Percentiles rank a stretch among this genome's conserved stretches.
Evolutionary conservation across 139 green algal species (phyloP).

Genomic region (Pleodorina starrii): DNA sequence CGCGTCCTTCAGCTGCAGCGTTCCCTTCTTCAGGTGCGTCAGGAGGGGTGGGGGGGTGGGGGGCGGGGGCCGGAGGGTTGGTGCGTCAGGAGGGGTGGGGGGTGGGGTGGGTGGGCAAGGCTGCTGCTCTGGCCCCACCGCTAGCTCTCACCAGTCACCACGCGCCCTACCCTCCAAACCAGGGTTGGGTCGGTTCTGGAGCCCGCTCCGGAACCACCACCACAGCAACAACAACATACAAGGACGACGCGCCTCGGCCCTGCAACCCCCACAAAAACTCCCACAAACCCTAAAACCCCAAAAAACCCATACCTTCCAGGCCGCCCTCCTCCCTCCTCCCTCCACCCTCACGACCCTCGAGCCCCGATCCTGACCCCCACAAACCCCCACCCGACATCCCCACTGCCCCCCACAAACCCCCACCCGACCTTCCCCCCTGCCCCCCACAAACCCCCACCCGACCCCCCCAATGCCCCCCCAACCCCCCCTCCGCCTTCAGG

Average conservation of each 20-base stretch:
- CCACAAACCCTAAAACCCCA: background rate
- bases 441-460: background rate
- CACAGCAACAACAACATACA: too few species aligned
- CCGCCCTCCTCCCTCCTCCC: background rate
- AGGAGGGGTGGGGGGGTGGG: background rate
- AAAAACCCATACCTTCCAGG: background rate
- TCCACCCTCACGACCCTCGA: background rate
- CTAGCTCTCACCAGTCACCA: too few species aligned
- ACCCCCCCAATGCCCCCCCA: background rate
- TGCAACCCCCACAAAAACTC: too few species aligned
- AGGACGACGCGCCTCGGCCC: too few species aligned
- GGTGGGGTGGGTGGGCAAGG: too few species aligned
- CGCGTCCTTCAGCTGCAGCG: conserved; percentile 50
- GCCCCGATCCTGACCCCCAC: background rate
- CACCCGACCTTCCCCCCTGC: background rate
- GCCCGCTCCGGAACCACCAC: too few species aligned
- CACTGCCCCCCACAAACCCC: background rate
- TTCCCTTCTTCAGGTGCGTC: conserved; percentile 24
- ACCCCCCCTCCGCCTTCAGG: background rate
- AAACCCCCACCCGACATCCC: background rate
- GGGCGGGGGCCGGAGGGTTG: background rate
- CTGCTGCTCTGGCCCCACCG: too few species aligned
- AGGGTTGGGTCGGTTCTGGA: too few species aligned
- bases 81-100: too few species aligned
- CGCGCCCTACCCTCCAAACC: background rate